Base-by-base conservation (phyloP, 2,329 filamentous ascomycete species). In the Pseudocercospora musae region DNA sequence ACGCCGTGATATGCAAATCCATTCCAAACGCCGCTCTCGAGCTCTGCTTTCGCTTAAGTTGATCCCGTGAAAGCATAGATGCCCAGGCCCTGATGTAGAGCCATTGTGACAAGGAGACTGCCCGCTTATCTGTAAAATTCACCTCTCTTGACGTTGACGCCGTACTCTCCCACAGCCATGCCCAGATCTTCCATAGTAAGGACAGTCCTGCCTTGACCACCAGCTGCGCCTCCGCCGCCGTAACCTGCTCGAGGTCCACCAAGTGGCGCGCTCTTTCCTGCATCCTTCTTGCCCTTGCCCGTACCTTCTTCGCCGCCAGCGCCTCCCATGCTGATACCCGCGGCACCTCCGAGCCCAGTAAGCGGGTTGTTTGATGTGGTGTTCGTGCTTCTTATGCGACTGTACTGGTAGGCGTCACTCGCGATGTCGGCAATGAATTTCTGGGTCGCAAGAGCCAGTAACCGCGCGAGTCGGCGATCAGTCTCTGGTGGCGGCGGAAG, bases 391-490 rank as follows among this genome's bases (percentile, higher is more conserved):
- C 95, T 89, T 73, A 99, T 98, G 58, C 94, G 91, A 64, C 90
- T 92, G 82, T 97, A 98, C 78, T 99, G 95, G 77, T 99, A 99
- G 2, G 95, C 92, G 76, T 99, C 95, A 61, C 95, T 93, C 1
- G 95, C 95, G 68, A 99, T 92, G 76, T 99, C 95, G 62, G 95
- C 93, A 71, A 99, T 91, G 82, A 99, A 99, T 76, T 99, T 99
- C 75, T 99, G 95, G 0, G 95, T 96, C n/a, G 95, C 95, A 8
- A 99, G 89, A 2, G 95, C 94, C 48, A 99, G 89, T 2, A 99
- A 89, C 53, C 94, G 92, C 21, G 94, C 92, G 27, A 99, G 89
- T 62, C 93, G 91, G 20, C 89, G 89, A 72, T 96, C 92, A 57
- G 92, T 96, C 71, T 95, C 89, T 0, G 92, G 93, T 44, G 94